Conservation (phyloP, 192 early-diverging fungal genomes). For the Funneliformis geosporum region DNA sequence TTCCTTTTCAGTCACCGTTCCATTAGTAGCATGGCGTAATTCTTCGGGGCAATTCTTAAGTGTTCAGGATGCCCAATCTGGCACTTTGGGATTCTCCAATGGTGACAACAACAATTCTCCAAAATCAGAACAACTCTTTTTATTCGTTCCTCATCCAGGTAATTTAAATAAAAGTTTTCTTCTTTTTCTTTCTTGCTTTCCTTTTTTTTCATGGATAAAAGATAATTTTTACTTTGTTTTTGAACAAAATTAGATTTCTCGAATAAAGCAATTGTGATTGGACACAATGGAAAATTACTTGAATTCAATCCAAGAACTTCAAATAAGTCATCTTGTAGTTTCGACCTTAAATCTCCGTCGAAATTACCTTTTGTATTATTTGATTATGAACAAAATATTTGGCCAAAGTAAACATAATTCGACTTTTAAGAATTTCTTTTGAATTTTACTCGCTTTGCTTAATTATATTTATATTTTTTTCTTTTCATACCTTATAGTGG, state of each 20-base stretch:
- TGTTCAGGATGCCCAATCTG: not conserved
- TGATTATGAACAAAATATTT: constrained; percentile 14
- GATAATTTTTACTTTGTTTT: not conserved
- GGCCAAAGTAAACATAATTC: not conserved
- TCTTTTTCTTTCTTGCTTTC: no score
- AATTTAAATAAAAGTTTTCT: no score
- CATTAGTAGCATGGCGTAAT: constrained; percentile 4
- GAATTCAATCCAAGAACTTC: not conserved
- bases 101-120: not conserved
- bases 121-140: not conserved
- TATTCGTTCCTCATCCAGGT: constrained; percentile 28
- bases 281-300: not conserved
- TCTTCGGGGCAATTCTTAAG: not conserved
- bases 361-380: not conserved
- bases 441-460: not conserved
- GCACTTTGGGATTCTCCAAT: not conserved
- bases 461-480: not conserved
- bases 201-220: not conserved
- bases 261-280: not conserved
- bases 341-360: not conserved
- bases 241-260: not conserved
- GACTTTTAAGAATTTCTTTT: not conserved
- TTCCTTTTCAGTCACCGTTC: not conserved
- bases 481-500: not conserved
- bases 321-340: not conserved